Percentiles rank a stretch among this genome's conserved stretches.
phyloP scores from a whole-genome alignment of 331 rosid species.

The Acacia pycnantha region DNA sequence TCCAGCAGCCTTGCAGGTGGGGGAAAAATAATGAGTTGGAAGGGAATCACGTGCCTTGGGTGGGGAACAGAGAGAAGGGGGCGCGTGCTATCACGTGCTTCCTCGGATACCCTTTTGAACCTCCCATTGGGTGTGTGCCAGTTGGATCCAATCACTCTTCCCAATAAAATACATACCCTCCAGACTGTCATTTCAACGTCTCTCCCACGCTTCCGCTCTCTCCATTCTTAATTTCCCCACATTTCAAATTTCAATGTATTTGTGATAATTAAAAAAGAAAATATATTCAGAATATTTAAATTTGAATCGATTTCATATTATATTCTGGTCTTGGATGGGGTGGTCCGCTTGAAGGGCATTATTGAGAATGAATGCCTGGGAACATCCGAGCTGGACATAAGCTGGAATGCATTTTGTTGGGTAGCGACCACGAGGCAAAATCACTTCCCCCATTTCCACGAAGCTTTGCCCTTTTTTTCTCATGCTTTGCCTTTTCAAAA shows the following conservation, averaged over 20 bases:
- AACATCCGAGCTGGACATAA: conserved; percentile 42
- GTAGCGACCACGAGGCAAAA: conserved; percentile 29
- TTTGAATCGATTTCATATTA: background rate
- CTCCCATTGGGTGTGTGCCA: conserved; percentile 43
- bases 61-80: background rate
- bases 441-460: conserved; percentile 40
- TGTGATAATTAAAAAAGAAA: too few species aligned
- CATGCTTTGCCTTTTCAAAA: conserved; percentile 4
- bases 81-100: conserved; percentile 43
- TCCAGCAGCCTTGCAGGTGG: conserved; percentile 31
- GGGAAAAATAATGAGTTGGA: background rate
- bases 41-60: conserved; percentile 46
- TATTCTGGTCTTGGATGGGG: conserved; percentile 16
- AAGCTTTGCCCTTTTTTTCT: conserved; percentile 8
- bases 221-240: background rate
- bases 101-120: conserved; percentile 57
- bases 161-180: conserved; percentile 43
- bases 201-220: conserved; percentile 9
- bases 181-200: conserved; percentile 61
- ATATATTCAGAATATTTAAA: too few species aligned
- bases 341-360: background rate
- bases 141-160: conserved; percentile 51
- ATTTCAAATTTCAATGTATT: background rate
- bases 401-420: conserved; percentile 60
- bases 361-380: background rate